A percentile compares a stretch with the other conserved stretches of the same genome.
These are phyloP conservation scores for Penicillium sp. DNA, from an alignment of 2,329 filamentous ascomycete species.

Conservation along the genomic window DNA sequence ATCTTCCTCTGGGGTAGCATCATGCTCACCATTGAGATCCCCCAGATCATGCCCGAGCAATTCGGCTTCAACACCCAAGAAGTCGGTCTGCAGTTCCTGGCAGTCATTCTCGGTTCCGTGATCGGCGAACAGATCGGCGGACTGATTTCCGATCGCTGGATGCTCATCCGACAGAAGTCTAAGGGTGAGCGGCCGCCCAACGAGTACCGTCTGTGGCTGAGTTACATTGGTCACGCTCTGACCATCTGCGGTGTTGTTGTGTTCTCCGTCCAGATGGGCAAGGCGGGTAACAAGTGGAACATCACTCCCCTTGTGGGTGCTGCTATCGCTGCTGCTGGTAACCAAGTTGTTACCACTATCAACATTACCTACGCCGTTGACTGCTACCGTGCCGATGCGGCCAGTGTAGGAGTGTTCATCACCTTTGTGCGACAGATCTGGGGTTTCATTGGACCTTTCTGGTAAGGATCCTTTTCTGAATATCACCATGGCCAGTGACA, in stretches of 20 bases:
- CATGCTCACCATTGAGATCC: constrained; percentile 59
- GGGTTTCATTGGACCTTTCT: constrained; percentile 41
- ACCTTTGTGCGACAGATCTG: constrained; percentile 53
- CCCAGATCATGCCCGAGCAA: constrained; percentile 56
- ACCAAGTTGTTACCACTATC: constrained; percentile 64
- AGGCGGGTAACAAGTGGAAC: constrained; percentile 51
- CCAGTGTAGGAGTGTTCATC: constrained; percentile 61
- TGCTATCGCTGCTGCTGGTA: constrained; percentile 55
- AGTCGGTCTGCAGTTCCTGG: constrained; percentile 60
- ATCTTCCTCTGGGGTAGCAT: constrained; percentile 58
- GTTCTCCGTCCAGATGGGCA: constrained; percentile 55
- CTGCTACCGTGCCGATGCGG: constrained; percentile 56
- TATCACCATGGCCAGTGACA: neutral
- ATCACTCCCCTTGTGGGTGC: constrained; percentile 58
- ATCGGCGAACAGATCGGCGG: constrained; percentile 63
- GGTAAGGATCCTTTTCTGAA: constrained; percentile 21
- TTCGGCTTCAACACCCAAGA: constrained; percentile 60
- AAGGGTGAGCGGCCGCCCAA: constrained; percentile 44
- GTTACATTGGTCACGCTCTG: constrained; percentile 54
- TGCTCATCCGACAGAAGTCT: constrained; percentile 42
- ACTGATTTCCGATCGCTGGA: constrained; percentile 57
- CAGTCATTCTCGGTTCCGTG: constrained; percentile 58
- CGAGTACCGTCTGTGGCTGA: constrained; percentile 61
- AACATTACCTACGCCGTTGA: constrained; percentile 62
- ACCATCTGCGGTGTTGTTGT: constrained; percentile 57